Percentiles rank a stretch among this genome's conserved stretches.
Conservation (phyloP, 2,329 filamentous ascomycete species). For the Arthrobotrys pseudoclavata region DNA sequence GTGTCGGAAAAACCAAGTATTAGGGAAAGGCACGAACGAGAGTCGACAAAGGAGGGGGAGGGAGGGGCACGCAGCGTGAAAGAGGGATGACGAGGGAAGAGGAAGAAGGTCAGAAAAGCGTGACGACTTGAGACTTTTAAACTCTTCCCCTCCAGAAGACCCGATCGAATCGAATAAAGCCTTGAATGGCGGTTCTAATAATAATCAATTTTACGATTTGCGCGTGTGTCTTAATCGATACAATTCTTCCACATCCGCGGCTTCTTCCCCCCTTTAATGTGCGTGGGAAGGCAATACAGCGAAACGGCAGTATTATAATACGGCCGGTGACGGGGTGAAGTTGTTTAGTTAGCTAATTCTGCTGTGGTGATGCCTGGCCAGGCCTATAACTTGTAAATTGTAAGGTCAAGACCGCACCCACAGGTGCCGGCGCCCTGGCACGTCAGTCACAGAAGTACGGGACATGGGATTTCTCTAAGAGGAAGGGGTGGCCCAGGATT, state of each 20-base stretch:
- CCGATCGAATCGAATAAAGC: constrained; percentile 47
- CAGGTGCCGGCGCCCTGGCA: constrained; percentile 55
- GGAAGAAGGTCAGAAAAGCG: constrained; percentile 31
- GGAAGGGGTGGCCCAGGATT: constrained; percentile 36
- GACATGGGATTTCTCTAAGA: constrained; percentile 51
- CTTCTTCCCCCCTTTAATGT: constrained; percentile 56
- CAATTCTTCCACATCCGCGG: constrained; percentile 53
- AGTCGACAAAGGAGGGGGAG: constrained; percentile 30
- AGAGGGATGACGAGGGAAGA: constrained; percentile 33
- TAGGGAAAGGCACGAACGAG: constrained; percentile 47
- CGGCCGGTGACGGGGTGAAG: constrained; percentile 46
- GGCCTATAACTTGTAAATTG: constrained; percentile 29
- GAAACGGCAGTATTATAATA: constrained; percentile 55
- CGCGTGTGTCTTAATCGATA: constrained; percentile 53
- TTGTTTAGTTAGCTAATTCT: neutral
- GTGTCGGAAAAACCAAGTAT: constrained; percentile 43
- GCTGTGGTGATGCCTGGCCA: constrained; percentile 26
- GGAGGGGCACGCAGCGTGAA: constrained; percentile 37
- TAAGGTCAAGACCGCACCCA: constrained; percentile 37
- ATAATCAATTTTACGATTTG: constrained; percentile 61
- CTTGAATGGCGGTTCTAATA: constrained; percentile 54
- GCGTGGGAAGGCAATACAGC: constrained; percentile 50
- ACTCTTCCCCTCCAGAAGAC: constrained; percentile 32
- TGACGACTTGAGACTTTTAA: constrained; percentile 55
- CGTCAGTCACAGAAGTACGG: constrained; percentile 56